Base-by-base conservation (phyloP, 768 basidiomycete genomes). In the Suillus fuscotomentosus region DNA sequence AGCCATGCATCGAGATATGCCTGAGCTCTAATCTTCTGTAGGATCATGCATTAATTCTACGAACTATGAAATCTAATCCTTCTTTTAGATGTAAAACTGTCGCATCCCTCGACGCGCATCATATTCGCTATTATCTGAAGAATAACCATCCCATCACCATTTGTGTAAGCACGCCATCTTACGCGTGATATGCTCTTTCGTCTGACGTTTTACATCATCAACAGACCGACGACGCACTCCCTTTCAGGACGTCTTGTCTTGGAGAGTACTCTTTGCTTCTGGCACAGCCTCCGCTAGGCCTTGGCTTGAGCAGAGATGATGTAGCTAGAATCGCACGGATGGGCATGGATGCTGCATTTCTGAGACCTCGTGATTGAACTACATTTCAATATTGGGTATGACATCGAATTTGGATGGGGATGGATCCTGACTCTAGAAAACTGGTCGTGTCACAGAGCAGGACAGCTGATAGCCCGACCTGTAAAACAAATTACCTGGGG, bases 181-280 rank as follows among this genome's bases (percentile, higher is more conserved):
- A 4, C 20, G 43, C 9, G 9, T 20, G 8, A 20, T 20, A 43
- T 8, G 8, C 43, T 45, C 43, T 43, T 43, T 43, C 20, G 9
- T n/a, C 43, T 45, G 45, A 45, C n/a, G 10, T 11, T n/a, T 45
- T 10, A 1, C 10, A 9, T 45, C 1, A 45, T 45, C 20, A n/a
- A 45, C 2, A n/a, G 45, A 45, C 45, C 4, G 45, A 45, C 4
- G 45, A 45, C 45, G 45, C 20, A 11, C 45, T 45, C 20, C n/a
- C n/a, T n/a, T 45, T 45, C 45, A 11, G 45, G n/a, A 45, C 45
- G 10, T 45, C 89, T 5, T 79, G 94, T 3, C 70, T 88, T 0
- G 91, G 81, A 3, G 92, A 95, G 73, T 95, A 95, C 67, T 91
- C 92, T 0, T 78, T 94, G 6, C 83, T 95, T 41, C 78, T 94